Evolutionary conservation across 495 filamentous ascomycete species (phyloP).

Genomic region (Alectoria sarmentosa): DNA sequence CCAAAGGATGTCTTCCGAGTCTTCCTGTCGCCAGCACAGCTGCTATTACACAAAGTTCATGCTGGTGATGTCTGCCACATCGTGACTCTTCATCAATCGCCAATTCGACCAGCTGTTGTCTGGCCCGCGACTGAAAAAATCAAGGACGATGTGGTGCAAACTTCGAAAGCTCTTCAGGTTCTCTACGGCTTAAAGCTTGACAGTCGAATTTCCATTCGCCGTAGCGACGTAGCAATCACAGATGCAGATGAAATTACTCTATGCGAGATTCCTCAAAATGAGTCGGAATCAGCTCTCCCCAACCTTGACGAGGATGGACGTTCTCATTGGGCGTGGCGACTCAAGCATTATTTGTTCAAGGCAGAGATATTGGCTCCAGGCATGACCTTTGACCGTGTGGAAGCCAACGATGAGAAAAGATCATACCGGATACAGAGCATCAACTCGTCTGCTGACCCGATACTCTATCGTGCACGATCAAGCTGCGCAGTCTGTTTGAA

Average conservation of each 20-base stretch:
- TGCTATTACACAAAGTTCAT: conserved; percentile 53
- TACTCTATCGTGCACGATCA: conserved; percentile 36
- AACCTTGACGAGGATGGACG: conserved; percentile 39
- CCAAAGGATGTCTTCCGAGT: conserved; percentile 57
- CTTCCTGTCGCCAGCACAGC: conserved; percentile 56
- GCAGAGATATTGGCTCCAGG: conserved; percentile 39
- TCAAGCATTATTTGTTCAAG: conserved; percentile 50
- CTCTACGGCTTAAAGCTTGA: conserved; percentile 57
- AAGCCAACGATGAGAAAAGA: conserved; percentile 41
- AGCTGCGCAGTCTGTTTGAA: conserved; percentile 33
- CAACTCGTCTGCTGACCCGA: conserved; percentile 24
- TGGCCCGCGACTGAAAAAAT: conserved; percentile 60
- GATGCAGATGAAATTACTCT: conserved; percentile 42
- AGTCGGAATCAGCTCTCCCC: conserved; percentile 31
- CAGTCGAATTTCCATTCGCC: conserved; percentile 39
- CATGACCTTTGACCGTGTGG: conserved; percentile 38
- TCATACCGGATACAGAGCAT: conserved; percentile 39
- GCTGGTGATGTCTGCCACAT: conserved; percentile 53
- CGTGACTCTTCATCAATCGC: conserved; percentile 36
- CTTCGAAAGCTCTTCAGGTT: conserved; percentile 58
- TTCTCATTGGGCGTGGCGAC: conserved; percentile 56
- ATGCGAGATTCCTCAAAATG: conserved; percentile 42
- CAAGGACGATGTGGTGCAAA: conserved; percentile 55
- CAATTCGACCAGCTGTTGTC: conserved; percentile 51
- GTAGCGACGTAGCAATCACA: conserved; percentile 32